phyloP scores from a whole-genome alignment of 108 stramenopile genomes.

The Phaeodactylum tricornutum region DNA sequence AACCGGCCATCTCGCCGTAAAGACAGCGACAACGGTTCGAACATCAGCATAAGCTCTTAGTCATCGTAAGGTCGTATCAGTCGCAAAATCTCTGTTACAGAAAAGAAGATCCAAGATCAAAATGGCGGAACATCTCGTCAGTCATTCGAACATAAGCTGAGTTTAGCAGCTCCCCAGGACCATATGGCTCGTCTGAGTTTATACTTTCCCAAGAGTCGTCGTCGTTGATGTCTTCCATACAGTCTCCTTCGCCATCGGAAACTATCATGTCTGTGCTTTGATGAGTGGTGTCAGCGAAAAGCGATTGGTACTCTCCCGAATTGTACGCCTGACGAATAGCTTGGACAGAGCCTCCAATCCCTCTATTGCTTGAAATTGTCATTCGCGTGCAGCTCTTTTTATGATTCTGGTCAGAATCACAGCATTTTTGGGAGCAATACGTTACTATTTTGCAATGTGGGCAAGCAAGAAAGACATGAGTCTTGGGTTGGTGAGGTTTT shows the following conservation, averaged over 20 bases:
- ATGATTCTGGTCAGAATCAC: constrained; percentile 7
- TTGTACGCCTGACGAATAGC: background rate
- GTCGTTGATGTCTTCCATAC: constrained; percentile 18
- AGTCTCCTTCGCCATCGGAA: constrained; percentile 1
- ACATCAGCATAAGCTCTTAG: too few relatives aligned
- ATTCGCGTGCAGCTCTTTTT: too few relatives aligned
- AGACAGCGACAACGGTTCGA: too few relatives aligned
- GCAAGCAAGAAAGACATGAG: constrained; percentile 10
- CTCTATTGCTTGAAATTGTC: too few relatives aligned
- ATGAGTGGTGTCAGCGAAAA: background rate
- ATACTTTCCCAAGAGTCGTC: constrained; percentile 50
- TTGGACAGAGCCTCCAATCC: background rate
- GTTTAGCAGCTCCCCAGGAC: too few relatives aligned
- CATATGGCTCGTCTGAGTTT: constrained; percentile 33
- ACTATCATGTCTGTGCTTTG: background rate
- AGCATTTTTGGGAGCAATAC: constrained; percentile 30
- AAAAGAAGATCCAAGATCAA: too few relatives aligned
- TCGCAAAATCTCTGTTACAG: too few relatives aligned
- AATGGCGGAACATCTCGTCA: too few relatives aligned
- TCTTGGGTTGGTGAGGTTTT: background rate
- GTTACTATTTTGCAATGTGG: constrained; percentile 14
- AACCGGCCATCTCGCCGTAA: too few relatives aligned
- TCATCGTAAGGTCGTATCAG: too few relatives aligned
- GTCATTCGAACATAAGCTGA: too few relatives aligned
- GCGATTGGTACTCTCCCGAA: background rate